Evolutionary conservation across 2,329 filamentous ascomycete species (phyloP).

Genomic region (Plenodomus tracheiphilus): DNA sequence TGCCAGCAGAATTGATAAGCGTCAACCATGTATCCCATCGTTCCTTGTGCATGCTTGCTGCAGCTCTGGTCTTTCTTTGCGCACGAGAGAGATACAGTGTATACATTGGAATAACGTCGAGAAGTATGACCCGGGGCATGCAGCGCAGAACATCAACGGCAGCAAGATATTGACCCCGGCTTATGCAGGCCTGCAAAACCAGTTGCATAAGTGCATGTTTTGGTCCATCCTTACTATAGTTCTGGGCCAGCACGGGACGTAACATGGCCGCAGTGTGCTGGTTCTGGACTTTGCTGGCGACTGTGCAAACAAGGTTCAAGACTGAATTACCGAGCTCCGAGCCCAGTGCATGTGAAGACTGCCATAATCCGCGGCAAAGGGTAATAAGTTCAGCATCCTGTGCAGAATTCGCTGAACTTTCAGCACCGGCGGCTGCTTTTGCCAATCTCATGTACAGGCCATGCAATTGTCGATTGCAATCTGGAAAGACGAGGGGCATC

Average conservation of each 20-base stretch:
- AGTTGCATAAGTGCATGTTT: neutral
- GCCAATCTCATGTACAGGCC: conserved; percentile 16
- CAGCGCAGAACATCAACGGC: conserved; percentile 9
- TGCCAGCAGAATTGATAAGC: neutral
- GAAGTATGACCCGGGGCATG: conserved; percentile 12
- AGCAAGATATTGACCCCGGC: conserved; percentile 1
- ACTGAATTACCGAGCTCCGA: neutral
- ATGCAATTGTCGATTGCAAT: conserved; percentile 4
- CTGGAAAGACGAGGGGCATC: conserved; percentile 2
- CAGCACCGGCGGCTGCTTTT: conserved; percentile 3
- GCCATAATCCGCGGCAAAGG: conserved; percentile 18
- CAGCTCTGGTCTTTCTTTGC: neutral
- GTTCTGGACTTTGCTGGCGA: conserved; percentile 14
- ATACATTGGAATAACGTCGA: conserved; percentile 4
- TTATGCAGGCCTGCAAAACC: conserved; percentile 2
- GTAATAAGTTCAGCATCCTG: conserved; percentile 14
- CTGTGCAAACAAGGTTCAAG: conserved; percentile 1
- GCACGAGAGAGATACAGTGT: neutral
- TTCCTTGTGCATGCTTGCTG: neutral
- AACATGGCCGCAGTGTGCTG: conserved; percentile 3
- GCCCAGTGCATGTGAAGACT: conserved; percentile 4
- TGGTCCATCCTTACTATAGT: neutral
- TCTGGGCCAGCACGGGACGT: conserved; percentile 3
- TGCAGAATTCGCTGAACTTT: conserved; percentile 1
- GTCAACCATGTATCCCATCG: neutral